Evolutionary conservation across 176 grass and related monocot genomes (phyloP).

Genomic region (Poa annua): DNA sequence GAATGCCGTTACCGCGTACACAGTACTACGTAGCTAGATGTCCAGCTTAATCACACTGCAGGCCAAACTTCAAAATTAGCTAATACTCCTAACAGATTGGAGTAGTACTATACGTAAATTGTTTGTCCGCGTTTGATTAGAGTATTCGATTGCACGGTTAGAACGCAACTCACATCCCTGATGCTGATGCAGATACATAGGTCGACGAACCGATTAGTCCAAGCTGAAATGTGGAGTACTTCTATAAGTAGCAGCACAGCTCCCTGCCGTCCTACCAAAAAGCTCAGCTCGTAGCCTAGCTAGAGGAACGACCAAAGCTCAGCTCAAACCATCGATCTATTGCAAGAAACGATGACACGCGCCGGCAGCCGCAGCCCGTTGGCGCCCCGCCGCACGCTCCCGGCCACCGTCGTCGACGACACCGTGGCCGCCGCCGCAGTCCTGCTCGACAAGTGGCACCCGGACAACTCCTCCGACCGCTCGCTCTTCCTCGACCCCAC

Average conservation of each 20-base stretch:
- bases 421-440: conserved; percentile 48
- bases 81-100: not conserved
- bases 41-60: not conserved
- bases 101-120: not conserved
- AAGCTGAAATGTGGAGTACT: too few relatives aligned
- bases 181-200: not conserved
- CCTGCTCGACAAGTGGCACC: conserved; percentile 59
- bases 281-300: not conserved
- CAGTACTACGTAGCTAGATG: not conserved
- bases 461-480: conserved; percentile 15
- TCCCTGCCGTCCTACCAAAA: not conserved
- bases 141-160: not conserved
- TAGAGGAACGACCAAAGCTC: not conserved
- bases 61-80: not conserved
- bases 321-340: not conserved
- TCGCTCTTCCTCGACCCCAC: conserved; percentile 37
- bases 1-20: not conserved
- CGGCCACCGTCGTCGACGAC: conserved; percentile 51
- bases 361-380: conserved; percentile 11
- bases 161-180: not conserved
- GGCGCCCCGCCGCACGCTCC: conserved; percentile 37
- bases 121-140: not conserved
- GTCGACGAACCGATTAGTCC: not conserved
- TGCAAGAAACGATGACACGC: conserved; percentile 7
- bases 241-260: not conserved